These are phyloP conservation scores for Dillenia turbinata DNA, from an alignment of 164 flowering plant species.

Conservation along the genomic window DNA sequence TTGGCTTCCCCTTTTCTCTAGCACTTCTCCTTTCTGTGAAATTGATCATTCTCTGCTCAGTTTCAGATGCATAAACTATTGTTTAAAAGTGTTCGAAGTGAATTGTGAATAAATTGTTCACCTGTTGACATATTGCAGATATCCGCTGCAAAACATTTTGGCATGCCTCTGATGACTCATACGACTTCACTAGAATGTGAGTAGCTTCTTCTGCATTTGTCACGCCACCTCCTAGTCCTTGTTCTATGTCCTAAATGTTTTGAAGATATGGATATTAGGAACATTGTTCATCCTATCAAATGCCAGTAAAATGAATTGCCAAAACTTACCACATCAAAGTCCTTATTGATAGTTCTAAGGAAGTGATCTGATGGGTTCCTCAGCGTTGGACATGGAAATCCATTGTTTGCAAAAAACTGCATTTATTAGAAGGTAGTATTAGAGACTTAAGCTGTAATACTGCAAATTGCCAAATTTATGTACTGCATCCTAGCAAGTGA, in stretches of 20 bases:
- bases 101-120: conserved; percentile 8
- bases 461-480: too few relatives aligned
- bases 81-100: too few relatives aligned
- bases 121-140: conserved; percentile 23
- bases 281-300: neutral
- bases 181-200: conserved; percentile 35
- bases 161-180: conserved; percentile 33
- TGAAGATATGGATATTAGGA: neutral
- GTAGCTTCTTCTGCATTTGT: conserved; percentile 37
- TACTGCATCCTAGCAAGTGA: too few relatives aligned
- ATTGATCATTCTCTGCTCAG: too few relatives aligned
- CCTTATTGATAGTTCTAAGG: conserved; percentile 66
- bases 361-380: conserved; percentile 82
- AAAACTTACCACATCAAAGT: conserved; percentile 52
- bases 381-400: conserved; percentile 65
- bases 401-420: conserved; percentile 63
- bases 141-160: conserved; percentile 22
- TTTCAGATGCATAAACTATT: too few relatives aligned
- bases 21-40: conserved; percentile 15
- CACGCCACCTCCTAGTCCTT: conserved; percentile 21
- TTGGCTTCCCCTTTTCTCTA: conserved; percentile 24
- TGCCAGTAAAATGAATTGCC: too few relatives aligned
- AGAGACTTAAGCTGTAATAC: too few relatives aligned
- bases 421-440: neutral
- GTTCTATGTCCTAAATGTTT: conserved; percentile 24